A percentile compares a stretch with the other conserved stretches of the same genome.
phyloP scores from a whole-genome alignment of 1,284 basidiomycete genomes.

The Phylloboletellus chloephorus region DNA sequence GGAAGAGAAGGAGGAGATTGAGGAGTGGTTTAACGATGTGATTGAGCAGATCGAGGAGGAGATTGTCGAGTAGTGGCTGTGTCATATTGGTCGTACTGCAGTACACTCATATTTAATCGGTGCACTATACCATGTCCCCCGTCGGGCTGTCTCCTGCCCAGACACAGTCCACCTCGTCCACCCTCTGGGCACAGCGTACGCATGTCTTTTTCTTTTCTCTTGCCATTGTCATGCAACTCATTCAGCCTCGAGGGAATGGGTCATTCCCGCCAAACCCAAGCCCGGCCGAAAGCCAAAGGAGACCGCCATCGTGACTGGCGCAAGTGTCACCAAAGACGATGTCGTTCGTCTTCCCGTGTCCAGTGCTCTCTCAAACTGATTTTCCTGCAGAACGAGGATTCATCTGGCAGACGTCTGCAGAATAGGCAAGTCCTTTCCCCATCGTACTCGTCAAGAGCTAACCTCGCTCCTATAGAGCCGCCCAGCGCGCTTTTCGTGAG shows the following conservation, averaged over 20 bases:
- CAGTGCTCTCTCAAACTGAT: constrained; percentile 11
- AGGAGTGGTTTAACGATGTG: constrained; percentile 87
- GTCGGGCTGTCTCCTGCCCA: constrained; percentile 28
- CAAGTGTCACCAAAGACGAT: constrained; percentile 36
- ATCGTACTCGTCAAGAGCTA: constrained; percentile 1
- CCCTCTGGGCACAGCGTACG: constrained; percentile 47
- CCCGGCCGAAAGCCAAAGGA: constrained; percentile 87
- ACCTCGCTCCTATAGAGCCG: constrained; percentile 51
- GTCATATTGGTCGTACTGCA: neutral
- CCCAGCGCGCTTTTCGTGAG: constrained; percentile 87
- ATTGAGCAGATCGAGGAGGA: constrained; percentile 88
- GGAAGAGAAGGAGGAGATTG: constrained; percentile 78
- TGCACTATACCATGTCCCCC: constrained; percentile 21
- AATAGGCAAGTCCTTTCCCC: constrained; percentile 50
- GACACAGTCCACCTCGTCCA: constrained; percentile 27
- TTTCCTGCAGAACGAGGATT: constrained; percentile 39
- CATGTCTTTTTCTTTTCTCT: neutral
- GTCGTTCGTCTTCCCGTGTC: constrained; percentile 39
- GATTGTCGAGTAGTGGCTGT: constrained; percentile 39
- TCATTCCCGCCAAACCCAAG: constrained; percentile 84
- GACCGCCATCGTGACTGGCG: constrained; percentile 38
- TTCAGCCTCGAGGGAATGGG: constrained; percentile 84
- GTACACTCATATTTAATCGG: constrained; percentile 11
- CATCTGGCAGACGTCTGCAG: constrained; percentile 65
- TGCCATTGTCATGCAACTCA: constrained; percentile 1